Percentiles rank a stretch among this genome's conserved stretches.
Evolutionary conservation across 192 early-diverging fungal genomes (phyloP).

Genomic region (Chytriomyces sp.): DNA sequence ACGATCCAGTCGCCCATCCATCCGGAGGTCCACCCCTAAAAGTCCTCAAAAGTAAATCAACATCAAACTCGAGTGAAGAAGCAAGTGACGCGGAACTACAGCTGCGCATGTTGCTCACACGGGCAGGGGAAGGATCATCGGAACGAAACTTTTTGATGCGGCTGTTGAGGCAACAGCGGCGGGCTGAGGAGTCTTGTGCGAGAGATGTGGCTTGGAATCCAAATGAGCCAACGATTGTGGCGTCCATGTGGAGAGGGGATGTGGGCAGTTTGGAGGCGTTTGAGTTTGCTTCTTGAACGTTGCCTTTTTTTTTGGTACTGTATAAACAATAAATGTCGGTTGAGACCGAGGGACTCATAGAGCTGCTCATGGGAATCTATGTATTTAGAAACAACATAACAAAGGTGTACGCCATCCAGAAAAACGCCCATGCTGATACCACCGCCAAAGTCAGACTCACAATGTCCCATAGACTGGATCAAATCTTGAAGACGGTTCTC

Average conservation of each 20-base stretch:
- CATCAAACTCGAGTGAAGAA: background rate
- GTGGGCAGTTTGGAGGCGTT: slow-evolving; percentile 15
- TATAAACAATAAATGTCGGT: no score
- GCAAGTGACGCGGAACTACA: background rate
- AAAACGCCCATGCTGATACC: background rate
- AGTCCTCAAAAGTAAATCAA: slow-evolving; percentile 5
- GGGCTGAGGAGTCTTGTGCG: slow-evolving; percentile 13
- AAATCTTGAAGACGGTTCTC: background rate
- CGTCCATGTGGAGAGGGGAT: slow-evolving; percentile 24
- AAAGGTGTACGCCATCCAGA: background rate
- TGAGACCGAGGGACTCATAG: no score
- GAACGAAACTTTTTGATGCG: background rate
- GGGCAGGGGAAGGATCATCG: background rate
- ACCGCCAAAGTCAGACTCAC: background rate
- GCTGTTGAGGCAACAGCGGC: background rate
- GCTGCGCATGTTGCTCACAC: background rate
- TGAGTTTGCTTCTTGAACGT: no score
- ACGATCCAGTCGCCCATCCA: slow-evolving; percentile 14
- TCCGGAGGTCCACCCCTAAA: slow-evolving; percentile 22
- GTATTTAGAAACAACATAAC: no score
- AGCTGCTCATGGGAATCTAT: no score
- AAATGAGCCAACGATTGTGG: slow-evolving; percentile 31
- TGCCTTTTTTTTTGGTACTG: no score
- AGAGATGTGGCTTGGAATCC: slow-evolving; percentile 50
- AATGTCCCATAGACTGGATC: background rate